Conservation (phyloP, 2,329 filamentous ascomycete genomes). For the Sphaerulina populicola region DNA sequence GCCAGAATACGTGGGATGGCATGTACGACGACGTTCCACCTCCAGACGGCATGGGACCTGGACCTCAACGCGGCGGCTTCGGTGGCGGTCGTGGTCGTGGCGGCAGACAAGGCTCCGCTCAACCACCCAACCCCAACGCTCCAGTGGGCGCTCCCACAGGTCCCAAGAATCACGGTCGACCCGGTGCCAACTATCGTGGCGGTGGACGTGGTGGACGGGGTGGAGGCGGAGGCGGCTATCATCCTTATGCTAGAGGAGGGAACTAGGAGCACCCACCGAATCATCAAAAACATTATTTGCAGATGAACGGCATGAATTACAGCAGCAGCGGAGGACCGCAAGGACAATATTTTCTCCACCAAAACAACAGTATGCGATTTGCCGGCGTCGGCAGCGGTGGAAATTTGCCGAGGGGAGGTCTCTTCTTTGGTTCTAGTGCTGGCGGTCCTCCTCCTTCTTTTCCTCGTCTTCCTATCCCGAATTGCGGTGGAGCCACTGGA, state of each 20-base stretch:
- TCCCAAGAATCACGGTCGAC: slow-evolving; percentile 87
- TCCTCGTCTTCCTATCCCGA: too few species aligned
- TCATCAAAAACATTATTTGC: slow-evolving; percentile 4
- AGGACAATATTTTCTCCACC: too few species aligned
- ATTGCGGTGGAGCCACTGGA: too few species aligned
- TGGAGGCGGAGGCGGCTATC: slow-evolving; percentile 49
- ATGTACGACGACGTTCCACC: slow-evolving; percentile 97
- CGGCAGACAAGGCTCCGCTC: slow-evolving; percentile 28
- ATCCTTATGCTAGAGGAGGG: slow-evolving; percentile 57
- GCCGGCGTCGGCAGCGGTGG: too few species aligned
- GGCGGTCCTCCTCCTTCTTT: too few species aligned
- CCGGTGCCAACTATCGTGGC: slow-evolving; percentile 86
- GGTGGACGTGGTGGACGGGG: slow-evolving; percentile 67
- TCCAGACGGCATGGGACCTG: slow-evolving; percentile 51
- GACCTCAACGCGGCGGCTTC: slow-evolving; percentile 36
- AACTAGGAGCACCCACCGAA: slow-evolving; percentile 12
- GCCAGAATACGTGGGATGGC: slow-evolving; percentile 72
- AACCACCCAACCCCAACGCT: slow-evolving; percentile 39
- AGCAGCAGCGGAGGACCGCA: too few species aligned
- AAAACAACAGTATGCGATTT: too few species aligned
- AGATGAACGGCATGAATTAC: too few species aligned
- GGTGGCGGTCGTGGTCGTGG: slow-evolving; percentile 38
- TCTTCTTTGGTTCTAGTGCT: too few species aligned
- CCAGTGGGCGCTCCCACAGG: slow-evolving; percentile 85
- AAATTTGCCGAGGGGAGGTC: too few species aligned